Percentiles rank a stretch among this genome's conserved stretches.
These are phyloP conservation scores for Neoboletus brunneissimus DNA, from an alignment of 768 basidiomycete genomes.

Conservation along the genomic window DNA sequence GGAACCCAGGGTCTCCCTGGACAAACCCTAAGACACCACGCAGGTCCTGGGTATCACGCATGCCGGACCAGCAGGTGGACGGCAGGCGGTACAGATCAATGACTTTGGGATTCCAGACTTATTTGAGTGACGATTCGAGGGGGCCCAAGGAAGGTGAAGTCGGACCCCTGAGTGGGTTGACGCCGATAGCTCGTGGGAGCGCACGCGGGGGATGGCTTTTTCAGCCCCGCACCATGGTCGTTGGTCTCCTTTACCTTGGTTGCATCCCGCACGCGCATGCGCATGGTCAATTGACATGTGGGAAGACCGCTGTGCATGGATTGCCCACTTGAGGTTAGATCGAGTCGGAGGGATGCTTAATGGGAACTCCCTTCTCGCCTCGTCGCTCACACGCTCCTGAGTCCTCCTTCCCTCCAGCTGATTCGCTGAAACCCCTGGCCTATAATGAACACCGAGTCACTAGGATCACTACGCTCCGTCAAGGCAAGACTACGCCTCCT, in stretches of 20 bases:
- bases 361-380: conserved; percentile 11
- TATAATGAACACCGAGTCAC: conserved; percentile 18
- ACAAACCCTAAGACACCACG: conserved; percentile 32
- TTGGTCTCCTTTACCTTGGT: neutral
- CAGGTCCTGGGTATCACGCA: conserved; percentile 30
- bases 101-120: conserved; percentile 30
- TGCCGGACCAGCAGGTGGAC: conserved; percentile 33
- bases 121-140: conserved; percentile 29
- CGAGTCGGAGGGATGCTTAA: conserved; percentile 1
- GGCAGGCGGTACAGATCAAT: conserved; percentile 34
- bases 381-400: conserved; percentile 31
- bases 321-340: conserved; percentile 11
- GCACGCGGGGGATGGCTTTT: conserved; percentile 8
- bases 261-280: conserved; percentile 3
- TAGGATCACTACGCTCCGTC: conserved; percentile 12
- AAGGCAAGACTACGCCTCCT: neutral
- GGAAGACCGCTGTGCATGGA: conserved; percentile 4
- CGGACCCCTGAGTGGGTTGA: conserved; percentile 33
- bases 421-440: conserved; percentile 3
- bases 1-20: conserved; percentile 24
- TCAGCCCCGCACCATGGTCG: conserved; percentile 3
- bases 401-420: conserved; percentile 2
- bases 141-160: conserved; percentile 14
- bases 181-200: conserved; percentile 29
- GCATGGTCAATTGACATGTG: conserved; percentile 9